A percentile compares a stretch with the other conserved stretches of the same genome.
Evolutionary conservation across 805 yeast species (phyloP).

Genomic region (Candida koratica): DNA sequence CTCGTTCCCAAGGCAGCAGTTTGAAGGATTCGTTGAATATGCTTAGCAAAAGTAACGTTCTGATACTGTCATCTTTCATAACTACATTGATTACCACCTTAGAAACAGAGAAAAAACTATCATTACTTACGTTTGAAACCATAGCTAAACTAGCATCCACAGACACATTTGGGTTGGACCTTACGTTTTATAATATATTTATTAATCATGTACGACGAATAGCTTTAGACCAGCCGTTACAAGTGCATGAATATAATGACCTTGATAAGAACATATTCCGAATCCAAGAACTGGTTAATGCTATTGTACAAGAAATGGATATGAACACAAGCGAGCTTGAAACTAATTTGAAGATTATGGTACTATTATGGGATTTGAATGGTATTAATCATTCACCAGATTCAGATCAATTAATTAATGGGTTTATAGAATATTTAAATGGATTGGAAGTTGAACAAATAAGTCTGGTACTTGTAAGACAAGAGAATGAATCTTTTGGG

Average conservation of each 20-base stretch:
- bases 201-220: conserved; percentile 27
- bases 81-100: conserved; percentile 9
- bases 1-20: conserved; percentile 11
- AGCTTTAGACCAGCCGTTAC: conserved; percentile 25
- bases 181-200: conserved; percentile 18
- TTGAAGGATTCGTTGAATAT: conserved; percentile 8
- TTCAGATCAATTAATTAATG: background rate
- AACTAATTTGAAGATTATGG: conserved; percentile 1
- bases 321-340: background rate
- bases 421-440: conserved; percentile 2
- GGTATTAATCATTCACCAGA: background rate
- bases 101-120: background rate
- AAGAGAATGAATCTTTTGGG: conserved; percentile 5
- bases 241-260: conserved; percentile 34
- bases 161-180: conserved; percentile 15
- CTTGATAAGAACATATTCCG: conserved; percentile 21
- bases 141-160: conserved; percentile 1
- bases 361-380: conserved; percentile 6
- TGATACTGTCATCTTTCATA: conserved; percentile 8
- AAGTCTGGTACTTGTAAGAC: conserved; percentile 8
- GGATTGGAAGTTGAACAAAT: background rate
- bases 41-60: conserved; percentile 9
- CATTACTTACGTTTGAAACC: background rate
- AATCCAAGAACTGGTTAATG: conserved; percentile 8
- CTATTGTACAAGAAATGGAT: background rate